A percentile compares a stretch with the other conserved stretches of the same genome.
phyloP scores from a whole-genome alignment of 805 yeast genomes.

The Sugiyamaella qingdaonensis region DNA sequence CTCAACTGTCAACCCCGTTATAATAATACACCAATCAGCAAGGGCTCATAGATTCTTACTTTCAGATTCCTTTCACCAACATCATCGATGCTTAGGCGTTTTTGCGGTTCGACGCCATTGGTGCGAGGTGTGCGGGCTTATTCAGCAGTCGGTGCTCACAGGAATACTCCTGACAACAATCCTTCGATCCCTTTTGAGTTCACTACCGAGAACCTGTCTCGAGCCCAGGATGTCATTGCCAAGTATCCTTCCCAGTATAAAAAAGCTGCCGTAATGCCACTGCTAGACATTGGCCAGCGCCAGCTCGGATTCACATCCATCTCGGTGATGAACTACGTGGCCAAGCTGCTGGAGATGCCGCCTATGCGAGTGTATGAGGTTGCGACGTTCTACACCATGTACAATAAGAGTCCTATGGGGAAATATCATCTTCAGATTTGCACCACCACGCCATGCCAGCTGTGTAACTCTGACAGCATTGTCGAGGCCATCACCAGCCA shows the following conservation, averaged over 20 bases:
- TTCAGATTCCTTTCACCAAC: not conserved
- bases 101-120: not conserved
- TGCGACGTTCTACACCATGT: slow-evolving; percentile 90
- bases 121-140: slow-evolving; percentile 1
- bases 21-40: not conserved
- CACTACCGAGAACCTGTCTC: slow-evolving; percentile 53
- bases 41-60: not conserved
- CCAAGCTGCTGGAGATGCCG: slow-evolving; percentile 78
- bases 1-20: not conserved
- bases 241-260: slow-evolving; percentile 85
- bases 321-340: slow-evolving; percentile 86
- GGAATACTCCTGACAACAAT: slow-evolving; percentile 67
- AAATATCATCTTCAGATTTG: slow-evolving; percentile 80
- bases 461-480: slow-evolving; percentile 76
- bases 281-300: slow-evolving; percentile 81
- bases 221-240: slow-evolving; percentile 70
- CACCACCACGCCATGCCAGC: slow-evolving; percentile 86
- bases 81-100: not conserved
- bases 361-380: slow-evolving; percentile 94
- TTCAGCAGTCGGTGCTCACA: slow-evolving; percentile 43
- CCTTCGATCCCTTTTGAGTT: slow-evolving; percentile 69
- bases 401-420: slow-evolving; percentile 81
- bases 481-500: slow-evolving; percentile 62
- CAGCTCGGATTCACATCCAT: slow-evolving; percentile 83
- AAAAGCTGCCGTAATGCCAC: slow-evolving; percentile 85